Evolutionary conservation across 2,329 filamentous ascomycete genomes (phyloP).

Genomic region (Alternaria panax): DNA sequence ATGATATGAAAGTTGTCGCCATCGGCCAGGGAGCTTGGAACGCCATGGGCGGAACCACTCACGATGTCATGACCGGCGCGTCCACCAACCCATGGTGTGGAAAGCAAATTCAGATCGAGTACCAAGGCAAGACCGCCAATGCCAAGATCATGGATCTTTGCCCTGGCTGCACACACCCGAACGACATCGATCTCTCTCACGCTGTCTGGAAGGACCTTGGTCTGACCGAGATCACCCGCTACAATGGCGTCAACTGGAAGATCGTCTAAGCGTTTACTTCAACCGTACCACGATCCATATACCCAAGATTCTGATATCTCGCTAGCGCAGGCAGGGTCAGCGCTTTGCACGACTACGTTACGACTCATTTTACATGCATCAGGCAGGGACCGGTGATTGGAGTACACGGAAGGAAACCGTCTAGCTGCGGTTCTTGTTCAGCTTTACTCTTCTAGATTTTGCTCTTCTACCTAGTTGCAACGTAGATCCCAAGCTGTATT

Average conservation of each 20-base stretch:
- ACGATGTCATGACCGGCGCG: constrained; percentile 40
- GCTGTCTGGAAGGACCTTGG: constrained; percentile 41
- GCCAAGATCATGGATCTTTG: constrained; percentile 47
- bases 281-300: constrained; percentile 36
- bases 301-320: constrained; percentile 36
- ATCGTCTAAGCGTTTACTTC: constrained; percentile 28
- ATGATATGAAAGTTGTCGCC: constrained; percentile 39
- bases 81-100: constrained; percentile 47
- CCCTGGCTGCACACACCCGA: constrained; percentile 39
- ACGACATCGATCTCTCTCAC: constrained; percentile 43
- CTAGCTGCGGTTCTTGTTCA: constrained; percentile 16
- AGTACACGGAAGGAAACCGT: constrained; percentile 27
- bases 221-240: constrained; percentile 30
- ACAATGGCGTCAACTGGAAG: constrained; percentile 36
- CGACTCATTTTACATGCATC: constrained; percentile 37
- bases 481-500: constrained; percentile 31
- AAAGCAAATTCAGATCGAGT: constrained; percentile 42
- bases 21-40: constrained; percentile 35
- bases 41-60: constrained; percentile 34
- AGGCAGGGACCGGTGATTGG: constrained; percentile 29
- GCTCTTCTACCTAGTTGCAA: constrained; percentile 3
- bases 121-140: constrained; percentile 37
- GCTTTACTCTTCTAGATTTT: constrained; percentile 20
- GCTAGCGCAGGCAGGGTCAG: constrained; percentile 52
- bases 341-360: constrained; percentile 50